Evolutionary conservation across 352 stramenopile species (phyloP), one percentile per base, ranked within the genome.

Genomic region (Phytopythium vexans): DNA sequence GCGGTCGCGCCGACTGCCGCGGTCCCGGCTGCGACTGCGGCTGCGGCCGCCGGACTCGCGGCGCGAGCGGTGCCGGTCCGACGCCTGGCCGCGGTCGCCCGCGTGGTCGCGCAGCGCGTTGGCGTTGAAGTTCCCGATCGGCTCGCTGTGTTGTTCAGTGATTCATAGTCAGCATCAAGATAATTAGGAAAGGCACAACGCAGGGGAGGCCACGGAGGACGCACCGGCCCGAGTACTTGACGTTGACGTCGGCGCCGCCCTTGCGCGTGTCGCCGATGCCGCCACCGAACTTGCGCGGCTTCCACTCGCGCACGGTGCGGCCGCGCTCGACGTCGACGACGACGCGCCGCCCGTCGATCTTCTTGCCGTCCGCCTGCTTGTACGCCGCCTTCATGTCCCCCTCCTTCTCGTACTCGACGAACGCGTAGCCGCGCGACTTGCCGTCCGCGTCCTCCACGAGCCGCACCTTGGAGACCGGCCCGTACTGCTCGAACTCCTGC

Each of bases 401-500:
- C 69, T 99, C 96, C 60, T 97, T 90, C 58, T 98, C 94, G 68
- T 98, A 99, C 74, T 99, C 97, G n/a, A 99, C 85, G 69, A 99
- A 99, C 8, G 81, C 96, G 72, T 98, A 98, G 41, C 97, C 96
- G 33, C 88, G 77, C 38, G 92, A 97, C 62, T 98, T 98, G 46
- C 87, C 91, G 38, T 92, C 70, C 35, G 74, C 57, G 50, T 97
- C 89, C 45, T 91, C 80, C 9, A 98, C 82, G 15, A 98, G 64
- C 7, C 85, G 70, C 37, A 98, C 73, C n/a, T 77, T 82, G 58
- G 94, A 89, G 38, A 98, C 85, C 0, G 87, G 71, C 1, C 95
- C 95, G 57, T 95, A 98, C 56, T 97, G 78, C 72, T 99, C 94
- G 45, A 99, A 98, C 66, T 99, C 95, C 37, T 97, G 77, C 6